Conservation (phyloP, 176 grass and related monocot genomes). For the Eremochloa ophiuroides region DNA sequence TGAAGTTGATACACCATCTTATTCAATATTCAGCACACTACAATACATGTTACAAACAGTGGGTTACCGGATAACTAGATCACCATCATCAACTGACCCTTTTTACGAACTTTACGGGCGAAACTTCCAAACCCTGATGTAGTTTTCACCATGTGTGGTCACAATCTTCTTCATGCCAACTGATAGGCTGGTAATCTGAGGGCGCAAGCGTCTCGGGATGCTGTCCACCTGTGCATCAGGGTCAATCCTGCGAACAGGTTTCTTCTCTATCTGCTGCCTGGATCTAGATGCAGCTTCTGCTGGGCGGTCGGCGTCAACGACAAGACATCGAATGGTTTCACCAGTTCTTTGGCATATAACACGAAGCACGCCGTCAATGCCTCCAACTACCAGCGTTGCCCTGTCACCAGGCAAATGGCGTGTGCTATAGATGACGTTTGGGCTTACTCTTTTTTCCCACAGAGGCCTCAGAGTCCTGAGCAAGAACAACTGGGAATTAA, state of each 20-base stretch:
- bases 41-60: neutral
- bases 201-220: conserved; percentile 52
- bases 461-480: conserved; percentile 71
- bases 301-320: conserved; percentile 26
- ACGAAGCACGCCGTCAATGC: conserved; percentile 80
- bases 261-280: conserved; percentile 50
- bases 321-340: conserved; percentile 42
- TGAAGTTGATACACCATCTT: neutral
- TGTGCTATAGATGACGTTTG: conserved; percentile 74
- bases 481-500: conserved; percentile 11
- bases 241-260: conserved; percentile 29
- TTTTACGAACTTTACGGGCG: neutral
- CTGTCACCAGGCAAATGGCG: conserved; percentile 65
- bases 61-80: neutral
- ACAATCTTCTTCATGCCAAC: conserved; percentile 91
- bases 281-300: neutral
- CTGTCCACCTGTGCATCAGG: conserved; percentile 41
- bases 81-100: neutral
- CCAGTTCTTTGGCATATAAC: conserved; percentile 70
- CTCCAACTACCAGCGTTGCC: conserved; percentile 52
- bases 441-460: conserved; percentile 85
- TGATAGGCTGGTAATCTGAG: conserved; percentile 53
- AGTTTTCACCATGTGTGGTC: conserved; percentile 76
- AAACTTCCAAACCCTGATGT: conserved; percentile 76
- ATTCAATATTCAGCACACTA: neutral